Evolutionary conservation across 2,329 filamentous ascomycete species (phyloP).

Genomic region (Penicillium fuscoglaucum): DNA sequence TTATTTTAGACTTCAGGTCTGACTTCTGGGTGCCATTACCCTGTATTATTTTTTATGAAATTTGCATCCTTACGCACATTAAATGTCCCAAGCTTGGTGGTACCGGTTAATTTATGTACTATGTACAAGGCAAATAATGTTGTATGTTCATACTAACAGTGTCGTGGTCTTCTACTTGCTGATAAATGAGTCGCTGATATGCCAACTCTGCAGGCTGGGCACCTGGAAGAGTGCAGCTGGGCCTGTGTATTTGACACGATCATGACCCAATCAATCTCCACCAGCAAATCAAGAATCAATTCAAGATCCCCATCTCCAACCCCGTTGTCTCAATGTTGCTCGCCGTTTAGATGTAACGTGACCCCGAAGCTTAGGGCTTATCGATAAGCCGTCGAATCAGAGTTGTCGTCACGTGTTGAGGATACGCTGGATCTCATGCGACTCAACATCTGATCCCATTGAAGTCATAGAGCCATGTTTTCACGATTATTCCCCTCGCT

Average conservation of each 20-base stretch:
- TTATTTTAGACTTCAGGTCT: background rate
- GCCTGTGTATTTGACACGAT: background rate
- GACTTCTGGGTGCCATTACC: background rate
- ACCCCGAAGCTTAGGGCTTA: slow-evolving; percentile 10
- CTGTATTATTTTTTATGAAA: background rate
- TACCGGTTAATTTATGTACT: background rate
- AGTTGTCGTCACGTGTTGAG: slow-evolving; percentile 17
- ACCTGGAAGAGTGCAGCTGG: background rate
- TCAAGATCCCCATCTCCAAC: background rate
- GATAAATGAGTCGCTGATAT: background rate
- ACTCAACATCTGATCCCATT: slow-evolving; percentile 19
- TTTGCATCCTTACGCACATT: background rate
- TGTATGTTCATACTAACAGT: background rate
- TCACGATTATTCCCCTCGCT: slow-evolving; percentile 29
- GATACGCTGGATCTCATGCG: slow-evolving; percentile 10
- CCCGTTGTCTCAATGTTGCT: background rate
- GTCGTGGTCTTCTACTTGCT: background rate
- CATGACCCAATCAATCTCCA: background rate
- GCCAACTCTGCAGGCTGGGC: background rate
- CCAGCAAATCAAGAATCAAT: background rate
- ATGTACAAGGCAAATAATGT: background rate
- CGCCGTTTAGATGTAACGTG: slow-evolving; percentile 1
- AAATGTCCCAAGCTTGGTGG: background rate
- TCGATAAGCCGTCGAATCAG: slow-evolving; percentile 16
- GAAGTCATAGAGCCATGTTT: slow-evolving; percentile 30